Evolutionary conservation across 1,139 yeast species (phyloP).

Genomic region (Pichia sp.): DNA sequence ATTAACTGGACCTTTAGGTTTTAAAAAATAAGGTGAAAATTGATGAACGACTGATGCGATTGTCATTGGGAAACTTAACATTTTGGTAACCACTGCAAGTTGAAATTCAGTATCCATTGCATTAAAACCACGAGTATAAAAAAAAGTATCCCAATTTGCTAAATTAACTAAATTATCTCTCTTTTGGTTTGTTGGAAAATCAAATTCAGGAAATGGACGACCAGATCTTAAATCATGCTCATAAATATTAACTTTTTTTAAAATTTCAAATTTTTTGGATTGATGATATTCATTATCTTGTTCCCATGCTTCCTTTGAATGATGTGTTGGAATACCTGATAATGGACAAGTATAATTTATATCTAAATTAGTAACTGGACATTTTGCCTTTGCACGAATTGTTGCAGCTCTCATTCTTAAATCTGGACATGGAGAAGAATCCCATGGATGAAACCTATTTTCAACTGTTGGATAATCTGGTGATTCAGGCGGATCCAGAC

Average conservation of each 20-base stretch:
- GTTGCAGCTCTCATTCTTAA: constrained; percentile 87
- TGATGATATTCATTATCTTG: constrained; percentile 68
- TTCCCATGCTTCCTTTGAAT: constrained; percentile 84
- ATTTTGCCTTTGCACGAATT: constrained; percentile 78
- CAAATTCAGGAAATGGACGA: constrained; percentile 89
- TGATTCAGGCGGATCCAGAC: constrained; percentile 56
- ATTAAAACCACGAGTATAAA: constrained; percentile 86
- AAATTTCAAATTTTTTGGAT: constrained; percentile 57
- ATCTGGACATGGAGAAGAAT: constrained; percentile 83
- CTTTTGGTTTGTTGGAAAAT: constrained; percentile 79
- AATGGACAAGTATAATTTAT: constrained; percentile 85
- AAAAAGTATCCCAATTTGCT: constrained; percentile 85
- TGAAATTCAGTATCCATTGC: constrained; percentile 98
- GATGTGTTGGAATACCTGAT: constrained; percentile 96
- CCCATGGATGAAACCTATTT: constrained; percentile 79
- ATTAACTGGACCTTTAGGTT: constrained; percentile 83
- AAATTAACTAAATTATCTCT: constrained; percentile 73
- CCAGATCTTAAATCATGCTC: constrained; percentile 96
- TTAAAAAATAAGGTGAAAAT: constrained; percentile 73
- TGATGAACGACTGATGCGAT: constrained; percentile 79
- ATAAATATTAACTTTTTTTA: constrained; percentile 82
- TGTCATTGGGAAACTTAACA: constrained; percentile 88
- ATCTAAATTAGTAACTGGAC: constrained; percentile 82
- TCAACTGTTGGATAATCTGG: constrained; percentile 59
- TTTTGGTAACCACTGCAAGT: constrained; percentile 90